Base-by-base conservation (phyloP, 2,329 filamentous ascomycete genomes). In the Penicillium italicum region DNA sequence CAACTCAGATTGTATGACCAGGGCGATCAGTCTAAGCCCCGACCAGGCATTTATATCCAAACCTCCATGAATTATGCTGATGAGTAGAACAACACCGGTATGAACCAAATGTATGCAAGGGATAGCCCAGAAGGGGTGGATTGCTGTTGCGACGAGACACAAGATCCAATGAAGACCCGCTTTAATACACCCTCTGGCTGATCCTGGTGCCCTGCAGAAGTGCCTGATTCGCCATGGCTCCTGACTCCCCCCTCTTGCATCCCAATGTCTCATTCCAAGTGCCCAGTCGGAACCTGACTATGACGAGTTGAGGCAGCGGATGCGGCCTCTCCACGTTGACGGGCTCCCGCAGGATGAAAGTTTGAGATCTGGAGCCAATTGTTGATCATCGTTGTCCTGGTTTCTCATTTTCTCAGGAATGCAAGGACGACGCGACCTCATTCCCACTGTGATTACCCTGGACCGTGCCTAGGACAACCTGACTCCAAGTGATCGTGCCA, bases 341-440 rank as follows among this genome's bases (percentile, higher is more conserved):
- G 53, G 63, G 61, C 55, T 52, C 64, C 64, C 66, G 62, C 67
- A 66, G 63, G 58, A 56, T 60, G 50, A 53, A 54, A 40, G 56
- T 56, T 62, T 47, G 51, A 55, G 51, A 55, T 55, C 54, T 58
- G 28, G 58, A 51, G 42, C 69, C 70, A 72, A 72, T 71, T 56
- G 61, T 48, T 28, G 18, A 31, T 20, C 37, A 34, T 16, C 50
- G 30, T 43, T 36, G 36, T 49, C 54, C 46, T 55, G 52, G 51
- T 53, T 63, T 64, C 61, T 65, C 59, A 62, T 62, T 64, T 66
- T 59, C 57, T 64, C 26, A 62, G 70, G 70, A 67, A 74, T 74
- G 72, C 71, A 74, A 74, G 72, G 72, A 73, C 56, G 48, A 57
- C 58, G 53, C 57, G 59, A 63, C 56, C 55, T 62, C 62, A 66